These are phyloP conservation scores for Hemerocallis citrina DNA, from an alignment of 106 monocot species.

Conservation along the genomic window DNA sequence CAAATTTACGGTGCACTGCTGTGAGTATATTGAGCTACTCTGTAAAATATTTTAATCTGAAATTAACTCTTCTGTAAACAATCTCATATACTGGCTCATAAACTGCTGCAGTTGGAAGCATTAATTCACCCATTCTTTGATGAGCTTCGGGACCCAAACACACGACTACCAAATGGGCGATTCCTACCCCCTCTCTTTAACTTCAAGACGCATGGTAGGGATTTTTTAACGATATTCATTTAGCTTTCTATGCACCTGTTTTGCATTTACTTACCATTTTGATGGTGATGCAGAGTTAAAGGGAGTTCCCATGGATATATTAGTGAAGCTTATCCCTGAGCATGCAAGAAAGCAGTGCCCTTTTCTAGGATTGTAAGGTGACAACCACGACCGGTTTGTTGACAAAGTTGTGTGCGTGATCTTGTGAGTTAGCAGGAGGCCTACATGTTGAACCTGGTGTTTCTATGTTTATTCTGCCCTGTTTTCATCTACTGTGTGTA, in stretches of 20 bases:
- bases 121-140: slow-evolving; percentile 51
- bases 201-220: slow-evolving; percentile 53
- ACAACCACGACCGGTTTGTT: neutral
- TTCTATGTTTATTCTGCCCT: neutral
- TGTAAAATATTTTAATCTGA: no score
- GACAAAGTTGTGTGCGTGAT: neutral
- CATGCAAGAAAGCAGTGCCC: slow-evolving; percentile 64
- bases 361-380: slow-evolving; percentile 36
- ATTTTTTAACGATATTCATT: neutral
- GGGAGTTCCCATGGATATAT: slow-evolving; percentile 30
- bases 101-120: slow-evolving; percentile 36
- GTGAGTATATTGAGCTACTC: slow-evolving; percentile 43
- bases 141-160: slow-evolving; percentile 50
- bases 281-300: slow-evolving; percentile 39
- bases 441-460: neutral
- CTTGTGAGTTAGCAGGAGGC: neutral
- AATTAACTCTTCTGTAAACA: no score
- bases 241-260: neutral
- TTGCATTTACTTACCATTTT: neutral
- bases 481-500: neutral
- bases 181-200: slow-evolving; percentile 53
- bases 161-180: slow-evolving; percentile 51
- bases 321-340: slow-evolving; percentile 47
- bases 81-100: neutral
- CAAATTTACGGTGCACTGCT: slow-evolving; percentile 58